These are phyloP conservation scores for Annona squamosa DNA, from an alignment of 164 flowering plant genomes.

Conservation along the genomic window DNA sequence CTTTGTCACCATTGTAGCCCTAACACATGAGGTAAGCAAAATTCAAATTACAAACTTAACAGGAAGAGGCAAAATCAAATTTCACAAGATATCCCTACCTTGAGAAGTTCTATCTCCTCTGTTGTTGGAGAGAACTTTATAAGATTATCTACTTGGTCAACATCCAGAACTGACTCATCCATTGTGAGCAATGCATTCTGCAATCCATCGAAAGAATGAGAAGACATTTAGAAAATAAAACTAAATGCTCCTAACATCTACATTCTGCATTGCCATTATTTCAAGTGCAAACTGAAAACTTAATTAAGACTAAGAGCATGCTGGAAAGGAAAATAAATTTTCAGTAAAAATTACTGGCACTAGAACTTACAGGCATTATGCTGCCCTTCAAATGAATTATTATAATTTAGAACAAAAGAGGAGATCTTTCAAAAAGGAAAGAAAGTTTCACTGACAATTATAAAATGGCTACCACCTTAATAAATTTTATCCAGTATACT, in stretches of 20 bases:
- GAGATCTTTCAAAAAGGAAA: too few relatives aligned
- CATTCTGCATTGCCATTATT: not conserved
- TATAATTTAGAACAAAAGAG: too few relatives aligned
- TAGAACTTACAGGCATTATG: not conserved
- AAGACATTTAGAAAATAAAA: not conserved
- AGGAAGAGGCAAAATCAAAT: not conserved
- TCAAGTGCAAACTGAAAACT: not conserved
- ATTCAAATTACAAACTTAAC: not conserved
- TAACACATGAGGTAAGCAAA: conserved; percentile 25
- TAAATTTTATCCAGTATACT: too few relatives aligned
- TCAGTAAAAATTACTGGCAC: not conserved
- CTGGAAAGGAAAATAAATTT: not conserved
- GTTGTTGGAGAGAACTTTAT: conserved; percentile 95
- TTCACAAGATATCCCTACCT: conserved; percentile 38
- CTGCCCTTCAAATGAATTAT: not conserved
- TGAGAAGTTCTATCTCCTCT: conserved; percentile 87
- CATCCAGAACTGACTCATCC: conserved; percentile 82
- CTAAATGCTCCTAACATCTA: not conserved
- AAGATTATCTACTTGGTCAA: conserved; percentile 93
- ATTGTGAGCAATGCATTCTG: conserved; percentile 78
- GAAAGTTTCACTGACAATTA: too few relatives aligned
- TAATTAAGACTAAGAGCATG: not conserved
- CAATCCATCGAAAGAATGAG: conserved; percentile 6
- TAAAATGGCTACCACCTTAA: too few relatives aligned
- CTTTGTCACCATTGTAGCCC: conserved; percentile 79